phyloP scores from a whole-genome alignment of 805 yeast genomes.

The Metschnikowia gruessii region DNA sequence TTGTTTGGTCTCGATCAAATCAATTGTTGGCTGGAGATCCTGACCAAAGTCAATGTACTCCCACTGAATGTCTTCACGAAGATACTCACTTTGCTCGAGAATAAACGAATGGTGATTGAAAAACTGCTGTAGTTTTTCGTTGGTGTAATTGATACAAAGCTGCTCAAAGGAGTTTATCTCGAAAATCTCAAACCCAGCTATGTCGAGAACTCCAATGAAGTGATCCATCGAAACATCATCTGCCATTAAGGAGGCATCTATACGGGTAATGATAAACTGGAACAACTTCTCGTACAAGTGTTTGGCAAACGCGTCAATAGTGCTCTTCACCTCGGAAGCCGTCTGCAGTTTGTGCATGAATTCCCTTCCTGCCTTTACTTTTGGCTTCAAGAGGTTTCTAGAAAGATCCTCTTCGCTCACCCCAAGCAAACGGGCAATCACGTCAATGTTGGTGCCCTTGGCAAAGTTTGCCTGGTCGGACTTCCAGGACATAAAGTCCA shows the following conservation, averaged over 20 bases:
- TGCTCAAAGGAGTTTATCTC: constrained; percentile 58
- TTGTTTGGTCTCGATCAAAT: constrained; percentile 71
- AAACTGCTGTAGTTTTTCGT: constrained; percentile 58
- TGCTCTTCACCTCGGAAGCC: constrained; percentile 72
- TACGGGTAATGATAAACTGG: constrained; percentile 68
- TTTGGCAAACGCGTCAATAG: constrained; percentile 86
- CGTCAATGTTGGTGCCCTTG: constrained; percentile 47
- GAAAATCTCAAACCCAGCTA: constrained; percentile 62
- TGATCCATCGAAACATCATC: constrained; percentile 22
- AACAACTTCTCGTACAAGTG: constrained; percentile 82
- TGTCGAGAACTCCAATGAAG: constrained; percentile 57
- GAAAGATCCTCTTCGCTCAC: constrained; percentile 51
- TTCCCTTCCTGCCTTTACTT: constrained; percentile 89
- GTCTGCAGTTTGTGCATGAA: constrained; percentile 75
- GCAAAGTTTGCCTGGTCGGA: constrained; percentile 75
- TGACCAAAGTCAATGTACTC: constrained; percentile 89
- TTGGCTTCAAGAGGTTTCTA: constrained; percentile 66
- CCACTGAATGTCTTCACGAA: constrained; percentile 60
- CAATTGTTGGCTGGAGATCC: constrained; percentile 92
- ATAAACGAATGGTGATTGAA: constrained; percentile 63
- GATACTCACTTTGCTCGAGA: constrained; percentile 57
- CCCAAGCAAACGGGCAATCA: constrained; percentile 63
- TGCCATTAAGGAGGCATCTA: constrained; percentile 59
- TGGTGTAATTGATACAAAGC: constrained; percentile 58
- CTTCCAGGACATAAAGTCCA: constrained; percentile 62